Evolutionary conservation across 768 basidiomycete species (phyloP).

Genomic region (Harrya chromipes): DNA sequence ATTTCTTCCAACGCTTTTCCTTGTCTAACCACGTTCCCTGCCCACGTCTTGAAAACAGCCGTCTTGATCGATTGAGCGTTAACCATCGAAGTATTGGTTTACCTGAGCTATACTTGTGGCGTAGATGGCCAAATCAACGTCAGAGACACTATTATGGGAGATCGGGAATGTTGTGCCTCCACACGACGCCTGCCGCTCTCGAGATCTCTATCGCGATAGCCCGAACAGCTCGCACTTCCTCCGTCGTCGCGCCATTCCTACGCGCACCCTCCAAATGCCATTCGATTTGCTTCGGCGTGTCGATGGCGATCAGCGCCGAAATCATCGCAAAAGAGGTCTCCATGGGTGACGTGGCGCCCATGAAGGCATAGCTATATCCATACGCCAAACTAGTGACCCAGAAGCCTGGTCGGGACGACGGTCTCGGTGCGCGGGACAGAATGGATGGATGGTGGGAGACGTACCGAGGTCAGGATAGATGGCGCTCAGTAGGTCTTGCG

Average conservation of each 20-base stretch:
- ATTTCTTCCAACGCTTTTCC: no score
- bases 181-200: constrained; percentile 44
- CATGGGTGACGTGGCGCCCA: constrained; percentile 42
- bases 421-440: neutral
- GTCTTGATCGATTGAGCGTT: no score
- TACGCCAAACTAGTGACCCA: constrained; percentile 55
- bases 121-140: no score
- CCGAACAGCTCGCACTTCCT: constrained; percentile 53
- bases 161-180: constrained; percentile 55
- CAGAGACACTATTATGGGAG: neutral
- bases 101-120: no score
- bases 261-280: constrained; percentile 64
- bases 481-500: constrained; percentile 45
- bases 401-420: constrained; percentile 39
- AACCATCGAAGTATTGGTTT: no score
- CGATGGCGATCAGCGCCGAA: constrained; percentile 58
- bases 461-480: constrained; percentile 66
- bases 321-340: constrained; percentile 62
- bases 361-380: constrained; percentile 52
- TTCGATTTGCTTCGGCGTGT: constrained; percentile 59
- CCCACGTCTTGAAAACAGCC: no score
- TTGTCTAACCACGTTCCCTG: no score
- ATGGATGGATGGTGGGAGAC: constrained; percentile 2
- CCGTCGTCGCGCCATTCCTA: constrained; percentile 50
- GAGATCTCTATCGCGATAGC: constrained; percentile 53